A percentile compares a stretch with the other conserved stretches of the same genome.
Evolutionary conservation across 331 rosid genomes (phyloP).

Genomic region (Rosa hybrid): DNA sequence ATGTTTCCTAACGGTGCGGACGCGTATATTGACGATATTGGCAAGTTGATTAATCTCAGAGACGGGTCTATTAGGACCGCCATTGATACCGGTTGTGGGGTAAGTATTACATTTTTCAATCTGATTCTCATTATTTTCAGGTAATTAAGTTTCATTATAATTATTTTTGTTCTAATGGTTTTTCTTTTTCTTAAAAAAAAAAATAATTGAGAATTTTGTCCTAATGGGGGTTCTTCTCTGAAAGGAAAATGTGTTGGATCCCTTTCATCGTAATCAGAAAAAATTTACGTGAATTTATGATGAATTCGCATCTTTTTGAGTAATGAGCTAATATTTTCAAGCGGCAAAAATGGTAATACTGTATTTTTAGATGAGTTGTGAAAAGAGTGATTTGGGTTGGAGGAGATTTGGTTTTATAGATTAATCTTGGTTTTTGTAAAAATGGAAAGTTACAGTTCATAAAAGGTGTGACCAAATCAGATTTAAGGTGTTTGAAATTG

Average conservation of each 20-base stretch:
- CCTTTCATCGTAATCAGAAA: background rate
- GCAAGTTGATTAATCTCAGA: slow-evolving; percentile 56
- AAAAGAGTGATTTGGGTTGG: background rate
- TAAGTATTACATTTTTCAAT: slow-evolving; percentile 31
- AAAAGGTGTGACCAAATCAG: background rate
- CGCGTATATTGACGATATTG: slow-evolving; percentile 80
- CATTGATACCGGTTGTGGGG: slow-evolving; percentile 99
- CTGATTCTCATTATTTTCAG: background rate
- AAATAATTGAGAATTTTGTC: too few relatives aligned
- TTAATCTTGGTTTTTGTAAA: background rate
- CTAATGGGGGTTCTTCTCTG: too few relatives aligned
- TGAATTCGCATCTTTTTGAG: background rate
- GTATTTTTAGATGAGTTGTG: background rate
- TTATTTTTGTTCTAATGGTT: background rate
- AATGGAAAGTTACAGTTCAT: background rate
- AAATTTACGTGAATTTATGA: background rate
- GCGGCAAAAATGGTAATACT: background rate
- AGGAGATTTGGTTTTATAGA: background rate
- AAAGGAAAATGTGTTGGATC: too few relatives aligned
- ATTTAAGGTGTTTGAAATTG: background rate
- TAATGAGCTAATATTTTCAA: background rate
- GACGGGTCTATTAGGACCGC: slow-evolving; percentile 90
- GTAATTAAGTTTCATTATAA: background rate
- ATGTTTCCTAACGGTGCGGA: slow-evolving; percentile 91
- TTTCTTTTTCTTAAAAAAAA: too few relatives aligned